Evolutionary conservation across 2,329 filamentous ascomycete species (phyloP), one percentile per base, ranked within the genome.

Genomic region (Ophiostoma montium): DNA sequence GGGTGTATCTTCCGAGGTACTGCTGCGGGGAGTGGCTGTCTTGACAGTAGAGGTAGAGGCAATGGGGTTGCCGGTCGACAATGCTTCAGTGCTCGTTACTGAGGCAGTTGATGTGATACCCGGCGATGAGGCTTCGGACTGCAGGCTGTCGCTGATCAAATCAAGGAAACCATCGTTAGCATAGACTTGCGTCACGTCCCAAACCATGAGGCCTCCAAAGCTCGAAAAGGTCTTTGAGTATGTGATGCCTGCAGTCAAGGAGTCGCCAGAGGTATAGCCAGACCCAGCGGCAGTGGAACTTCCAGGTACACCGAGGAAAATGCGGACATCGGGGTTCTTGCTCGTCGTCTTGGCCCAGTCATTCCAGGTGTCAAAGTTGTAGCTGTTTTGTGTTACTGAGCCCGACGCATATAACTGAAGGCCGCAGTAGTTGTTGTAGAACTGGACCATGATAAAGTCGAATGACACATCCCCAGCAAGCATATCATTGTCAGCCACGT

Each of bases 371-470:
- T 64, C 65, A 53, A 81, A 76, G 65, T 84, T 80, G 65, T 76
- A 83, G 55, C 70, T 72, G 48, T 64, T 67, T 58, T 76, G 74
- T 0, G 61, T 64, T 12, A 56, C 49, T 1, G 65, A 52, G 5
- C 71, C 71, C 0, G 64, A 48, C 1, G 64, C 57, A 63, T 70
- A 85, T 27, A 68, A 70, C 53, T 68, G 62, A 1, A 76, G 63
- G 15, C 78, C 78, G 60, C 82, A 85, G 60, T 66, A 76, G 67
- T 82, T 83, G 69, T 82, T 82, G 63, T 82, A 82, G 63, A 82
- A 82, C 62, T 83, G 78, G 30, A 82, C 70, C 61, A 73, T 75
- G 53, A 82, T 62, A 23, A 75, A 77, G 59, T 82, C 78, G 52
- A 82, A 74, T 13, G 62, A 57, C 8, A 81, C 73, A 2, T 65